Evolutionary conservation across 495 filamentous ascomycete species (phyloP).

Genomic region (Annulohypoxylon moriforme): DNA sequence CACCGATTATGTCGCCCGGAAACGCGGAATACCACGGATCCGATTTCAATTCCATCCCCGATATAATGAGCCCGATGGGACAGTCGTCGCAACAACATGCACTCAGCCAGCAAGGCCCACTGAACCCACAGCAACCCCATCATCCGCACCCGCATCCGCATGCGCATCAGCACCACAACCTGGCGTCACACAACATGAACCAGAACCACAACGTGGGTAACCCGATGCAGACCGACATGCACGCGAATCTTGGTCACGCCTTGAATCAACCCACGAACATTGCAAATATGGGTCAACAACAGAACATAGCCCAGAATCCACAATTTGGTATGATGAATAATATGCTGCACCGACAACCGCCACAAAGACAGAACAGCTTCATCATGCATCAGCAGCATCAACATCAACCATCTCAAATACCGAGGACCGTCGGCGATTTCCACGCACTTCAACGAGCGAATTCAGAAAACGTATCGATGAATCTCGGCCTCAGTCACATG

Average conservation of each 20-base stretch:
- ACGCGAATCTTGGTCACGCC: constrained; percentile 45
- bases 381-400: constrained; percentile 49
- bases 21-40: constrained; percentile 50
- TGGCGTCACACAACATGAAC: constrained; percentile 49
- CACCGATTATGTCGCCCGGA: constrained; percentile 58
- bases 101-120: constrained; percentile 44
- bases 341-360: constrained; percentile 53
- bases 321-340: constrained; percentile 46
- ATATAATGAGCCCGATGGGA: constrained; percentile 62
- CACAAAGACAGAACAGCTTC: constrained; percentile 56
- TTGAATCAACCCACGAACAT: constrained; percentile 38
- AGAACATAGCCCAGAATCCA: constrained; percentile 34
- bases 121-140: constrained; percentile 53
- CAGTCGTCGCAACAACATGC: constrained; percentile 49
- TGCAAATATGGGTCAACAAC: constrained; percentile 42
- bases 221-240: constrained; percentile 51
- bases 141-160: constrained; percentile 37
- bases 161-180: constrained; percentile 47
- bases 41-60: constrained; percentile 58
- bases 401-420: constrained; percentile 46
- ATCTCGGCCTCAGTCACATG: constrained; percentile 48
- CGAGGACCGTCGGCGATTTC: constrained; percentile 59
- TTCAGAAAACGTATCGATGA: constrained; percentile 54
- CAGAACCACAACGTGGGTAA: constrained; percentile 51
- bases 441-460: constrained; percentile 58